Evolutionary conservation across 345 rosid species (phyloP), one percentile per base, ranked within the genome.

Genomic region (Barbarea vulgaris): DNA sequence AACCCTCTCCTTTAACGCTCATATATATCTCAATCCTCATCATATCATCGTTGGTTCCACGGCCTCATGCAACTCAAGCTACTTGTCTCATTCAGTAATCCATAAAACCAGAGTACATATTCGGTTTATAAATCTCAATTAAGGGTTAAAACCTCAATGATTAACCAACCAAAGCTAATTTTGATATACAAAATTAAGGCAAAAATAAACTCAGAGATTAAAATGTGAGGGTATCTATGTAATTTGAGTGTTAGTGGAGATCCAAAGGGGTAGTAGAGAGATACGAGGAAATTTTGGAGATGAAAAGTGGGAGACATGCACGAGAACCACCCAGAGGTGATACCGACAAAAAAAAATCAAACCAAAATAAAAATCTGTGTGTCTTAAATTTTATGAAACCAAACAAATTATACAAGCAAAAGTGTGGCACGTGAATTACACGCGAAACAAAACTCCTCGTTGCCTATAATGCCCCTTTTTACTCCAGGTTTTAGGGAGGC

Each of bases 231-330:
- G 33, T 64, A 44, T n/a, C 9, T 64, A 19, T 2, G 76, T 77
- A 14, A 48, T 36, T 36, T 36, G 17, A 56, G 11, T 27, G 22
- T 47, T 52, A 41, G 67, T 19, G 27, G 25, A 64, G 37, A 58
- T 63, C 30, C 67, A 70, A 65, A 70, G 57, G 65, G 59, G 25
- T 76, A n/a, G 14, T 28, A n/a, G 21, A 46, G 76, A 77, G 70
- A 77, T 77, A 70, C 67, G 76, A 70, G 67, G 76, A 77, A 70
- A 71, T 51, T 60, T 71, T 70, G 76, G 80, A 64, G 72, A 77
- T 77, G 80, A 77, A 77, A 70, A 71, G 76, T 77, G 76, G 80
- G 80, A 77, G 67, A 36, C 80, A 77, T 77, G 80, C 80, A 77
- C 76, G 80, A 77, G 80, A 77, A 77, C 76, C 72, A 77, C 80